phyloP scores from a whole-genome alignment of 352 stramenopile species.

The Pythium insidiosum region DNA sequence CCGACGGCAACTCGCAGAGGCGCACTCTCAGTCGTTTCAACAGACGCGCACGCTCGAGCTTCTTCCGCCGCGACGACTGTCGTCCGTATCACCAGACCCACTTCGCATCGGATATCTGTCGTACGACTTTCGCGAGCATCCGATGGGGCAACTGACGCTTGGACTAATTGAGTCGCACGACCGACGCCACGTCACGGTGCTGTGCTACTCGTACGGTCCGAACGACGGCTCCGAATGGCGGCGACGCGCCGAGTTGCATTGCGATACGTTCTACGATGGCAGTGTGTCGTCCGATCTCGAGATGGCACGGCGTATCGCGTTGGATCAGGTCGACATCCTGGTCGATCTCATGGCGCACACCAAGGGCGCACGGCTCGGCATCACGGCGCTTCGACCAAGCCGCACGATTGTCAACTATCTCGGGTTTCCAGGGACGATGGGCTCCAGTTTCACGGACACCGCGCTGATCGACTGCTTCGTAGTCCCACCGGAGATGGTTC shows the following conservation, averaged over 20 bases:
- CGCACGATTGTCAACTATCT: conserved; percentile 85
- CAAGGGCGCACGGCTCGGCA: conserved; percentile 58
- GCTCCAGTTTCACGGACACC: conserved; percentile 67
- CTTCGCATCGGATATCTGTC: conserved; percentile 83
- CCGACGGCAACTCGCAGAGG: conserved; percentile 35
- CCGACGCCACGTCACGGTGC: conserved; percentile 24
- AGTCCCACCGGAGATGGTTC: conserved; percentile 41
- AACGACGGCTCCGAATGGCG: conserved; percentile 70
- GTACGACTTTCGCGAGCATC: conserved; percentile 89
- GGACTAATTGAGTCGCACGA: conserved; percentile 80
- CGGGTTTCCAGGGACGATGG: conserved; percentile 86
- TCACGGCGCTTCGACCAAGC: conserved; percentile 48
- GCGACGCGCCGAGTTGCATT: conserved; percentile 34
- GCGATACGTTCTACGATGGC: conserved; percentile 64
- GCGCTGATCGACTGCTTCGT: conserved; percentile 65
- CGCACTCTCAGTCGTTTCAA: conserved; percentile 17
- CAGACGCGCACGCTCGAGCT: conserved; percentile 32
- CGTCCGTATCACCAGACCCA: conserved; percentile 9
- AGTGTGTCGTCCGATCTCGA: conserved; percentile 32
- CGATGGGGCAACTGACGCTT: conserved; percentile 88
- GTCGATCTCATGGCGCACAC: conserved; percentile 92
- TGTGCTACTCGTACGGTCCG: conserved; percentile 78
- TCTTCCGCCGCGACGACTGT: conserved; percentile 2
- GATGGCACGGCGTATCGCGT: conserved; percentile 37
- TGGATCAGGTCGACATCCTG: conserved; percentile 70